Evolutionary conservation across 2,329 filamentous ascomycete species (phyloP), one percentile per base, ranked within the genome.

Genomic region (Aspergillus jensenii): DNA sequence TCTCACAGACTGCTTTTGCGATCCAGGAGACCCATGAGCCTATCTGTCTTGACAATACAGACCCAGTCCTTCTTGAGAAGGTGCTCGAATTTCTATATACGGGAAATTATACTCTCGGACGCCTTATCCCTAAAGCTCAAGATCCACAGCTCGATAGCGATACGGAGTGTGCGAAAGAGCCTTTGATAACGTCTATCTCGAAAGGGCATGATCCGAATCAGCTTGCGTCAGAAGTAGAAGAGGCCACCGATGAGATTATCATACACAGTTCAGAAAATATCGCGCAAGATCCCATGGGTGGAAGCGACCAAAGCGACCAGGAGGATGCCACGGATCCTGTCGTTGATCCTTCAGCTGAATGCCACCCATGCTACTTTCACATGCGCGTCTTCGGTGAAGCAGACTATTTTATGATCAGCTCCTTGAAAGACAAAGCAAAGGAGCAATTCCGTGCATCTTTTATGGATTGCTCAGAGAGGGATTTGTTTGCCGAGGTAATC

Each of bases 31-130:
- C 27, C 15, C 27, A 21, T 6, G 46, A 37, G 46, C 27, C 46
- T 19, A 49, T 49, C 15, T 35, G 27, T 12, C 46, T 49, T 19
- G 46, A 37, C 15, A 35, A 35, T 17, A 49, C 27, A 49, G 27
- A 49, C 46, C 46, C 46, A 49, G 46, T 49, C 27, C 46, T 49
- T 49, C n/a, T 49, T 37, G 46, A 49, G 31, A 49, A 17, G 17
- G 17, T 17, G 17, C 17, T 17, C 17, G 17, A 17, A 17, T 17
- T 17, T 17, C 17, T 17, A 49, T 49, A 49, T 21, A 49, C 31
- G 27, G 46, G n/a, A 25, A 45, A 25, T 45, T 45, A 45, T 25
- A 45, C 43, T 45, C 11, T 45, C 19, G 43, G 43, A 45, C 19
- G 19, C 43, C 17, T 49, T 49, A 35, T 35, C 27, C 46, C 46